Evolutionary conservation across 768 basidiomycete species (phyloP).

Genomic region (Trametopsis cervina): DNA sequence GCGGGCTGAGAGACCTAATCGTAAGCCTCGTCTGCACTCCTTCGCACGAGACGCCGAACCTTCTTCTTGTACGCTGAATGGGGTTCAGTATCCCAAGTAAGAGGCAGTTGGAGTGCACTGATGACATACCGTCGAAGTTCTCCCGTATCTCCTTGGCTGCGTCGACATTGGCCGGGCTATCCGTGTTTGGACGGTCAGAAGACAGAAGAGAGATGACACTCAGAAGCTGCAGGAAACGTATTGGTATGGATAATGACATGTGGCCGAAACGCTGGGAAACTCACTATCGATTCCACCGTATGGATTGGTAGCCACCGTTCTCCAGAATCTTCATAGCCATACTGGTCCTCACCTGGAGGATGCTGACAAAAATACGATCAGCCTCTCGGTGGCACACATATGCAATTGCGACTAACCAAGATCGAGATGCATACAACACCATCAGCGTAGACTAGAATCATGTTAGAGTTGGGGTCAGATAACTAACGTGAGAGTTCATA

Average conservation of each 20-base stretch:
- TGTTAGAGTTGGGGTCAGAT: conserved; percentile 3
- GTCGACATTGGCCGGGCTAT: conserved; percentile 95
- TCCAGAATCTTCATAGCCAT: conserved; percentile 93
- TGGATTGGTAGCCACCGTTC: conserved; percentile 99
- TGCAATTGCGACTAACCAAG: conserved; percentile 28
- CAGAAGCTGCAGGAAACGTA: conserved; percentile 56
- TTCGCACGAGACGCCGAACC: conserved; percentile 81
- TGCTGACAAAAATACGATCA: conserved; percentile 45
- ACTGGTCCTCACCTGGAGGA: conserved; percentile 93
- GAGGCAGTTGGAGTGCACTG: not conserved
- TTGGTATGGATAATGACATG: conserved; percentile 2
- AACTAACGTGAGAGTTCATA: conserved; percentile 29
- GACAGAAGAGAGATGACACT: conserved; percentile 96
- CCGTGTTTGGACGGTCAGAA: conserved; percentile 90
- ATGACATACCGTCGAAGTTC: conserved; percentile 46
- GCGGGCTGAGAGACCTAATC: conserved; percentile 47
- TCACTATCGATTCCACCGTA: conserved; percentile 91
- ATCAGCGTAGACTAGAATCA: conserved; percentile 73
- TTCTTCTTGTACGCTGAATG: conserved; percentile 81
- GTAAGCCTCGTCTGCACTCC: conserved; percentile 84
- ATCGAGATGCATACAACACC: conserved; percentile 96
- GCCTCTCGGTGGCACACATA: too few species aligned
- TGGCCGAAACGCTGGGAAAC: conserved; percentile 14
- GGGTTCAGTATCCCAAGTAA: not conserved
- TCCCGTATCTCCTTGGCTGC: conserved; percentile 79